phyloP scores from a whole-genome alignment of 2,329 filamentous ascomycete genomes.

The Penicillium rolfsii region DNA sequence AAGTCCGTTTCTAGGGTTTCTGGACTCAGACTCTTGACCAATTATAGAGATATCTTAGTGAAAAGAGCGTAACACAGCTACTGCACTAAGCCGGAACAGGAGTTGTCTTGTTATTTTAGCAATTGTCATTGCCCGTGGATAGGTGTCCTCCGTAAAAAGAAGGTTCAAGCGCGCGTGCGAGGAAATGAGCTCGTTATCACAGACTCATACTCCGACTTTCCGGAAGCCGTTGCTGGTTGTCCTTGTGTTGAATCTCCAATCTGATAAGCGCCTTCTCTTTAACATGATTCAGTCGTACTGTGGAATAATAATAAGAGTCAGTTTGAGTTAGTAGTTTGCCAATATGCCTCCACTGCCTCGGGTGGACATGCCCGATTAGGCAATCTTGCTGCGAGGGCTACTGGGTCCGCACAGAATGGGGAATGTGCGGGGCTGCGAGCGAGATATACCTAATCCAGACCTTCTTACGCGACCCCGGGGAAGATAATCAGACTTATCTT shows the following conservation, averaged over 20 bases:
- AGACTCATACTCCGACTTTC: not conserved
- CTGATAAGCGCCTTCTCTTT: not conserved
- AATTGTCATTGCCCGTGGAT: too few relatives aligned
- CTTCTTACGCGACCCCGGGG: not conserved
- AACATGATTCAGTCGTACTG: not conserved
- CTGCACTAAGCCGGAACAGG: too few relatives aligned
- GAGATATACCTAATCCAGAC: not conserved
- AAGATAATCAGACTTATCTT: not conserved
- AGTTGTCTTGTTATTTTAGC: too few relatives aligned
- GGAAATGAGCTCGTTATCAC: not conserved
- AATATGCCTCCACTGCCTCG: not conserved
- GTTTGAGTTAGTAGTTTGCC: not conserved
- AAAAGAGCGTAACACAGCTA: too few relatives aligned
- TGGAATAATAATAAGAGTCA: not conserved
- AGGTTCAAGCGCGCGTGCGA: not conserved
- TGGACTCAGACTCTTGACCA: too few relatives aligned
- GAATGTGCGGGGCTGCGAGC: constrained; percentile 1
- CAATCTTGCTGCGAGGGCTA: not conserved
- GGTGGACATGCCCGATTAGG: not conserved
- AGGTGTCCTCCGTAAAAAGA: not conserved
- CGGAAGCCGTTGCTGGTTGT: not conserved
- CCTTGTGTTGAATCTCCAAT: not conserved
- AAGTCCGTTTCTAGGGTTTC: too few relatives aligned
- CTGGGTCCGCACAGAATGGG: not conserved
- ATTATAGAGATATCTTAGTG: too few relatives aligned